Evolutionary conservation across 2,329 filamentous ascomycete genomes (phyloP).

Genomic region (Nigrograna mackinnonii): DNA sequence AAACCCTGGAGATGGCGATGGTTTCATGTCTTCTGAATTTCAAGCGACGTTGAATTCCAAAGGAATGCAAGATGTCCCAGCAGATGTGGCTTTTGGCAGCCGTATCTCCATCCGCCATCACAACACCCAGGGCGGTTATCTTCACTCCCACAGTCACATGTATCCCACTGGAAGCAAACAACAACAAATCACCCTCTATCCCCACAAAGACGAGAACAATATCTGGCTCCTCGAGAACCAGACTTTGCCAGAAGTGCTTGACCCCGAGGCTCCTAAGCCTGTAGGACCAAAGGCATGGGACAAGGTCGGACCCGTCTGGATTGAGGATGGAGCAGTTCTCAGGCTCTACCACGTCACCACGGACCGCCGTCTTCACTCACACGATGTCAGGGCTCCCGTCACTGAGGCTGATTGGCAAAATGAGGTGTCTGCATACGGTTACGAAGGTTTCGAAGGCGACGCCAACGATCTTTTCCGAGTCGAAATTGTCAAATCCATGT

Average conservation of each 20-base stretch:
- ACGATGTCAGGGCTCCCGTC: conserved; percentile 73
- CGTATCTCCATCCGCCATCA: conserved; percentile 85
- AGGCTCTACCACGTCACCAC: conserved; percentile 84
- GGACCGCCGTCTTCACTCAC: conserved; percentile 89
- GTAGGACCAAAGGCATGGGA: conserved; percentile 87
- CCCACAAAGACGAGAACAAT: conserved; percentile 99
- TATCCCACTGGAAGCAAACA: conserved; percentile 97
- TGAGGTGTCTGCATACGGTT: conserved; percentile 95
- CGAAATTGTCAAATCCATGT: conserved; percentile 91
- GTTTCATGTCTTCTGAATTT: conserved; percentile 99
- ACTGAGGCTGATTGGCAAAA: conserved; percentile 75
- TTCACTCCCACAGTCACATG: conserved; percentile 97
- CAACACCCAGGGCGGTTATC: conserved; percentile 96
- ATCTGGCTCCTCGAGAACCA: conserved; percentile 93
- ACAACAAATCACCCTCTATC: conserved; percentile 97
- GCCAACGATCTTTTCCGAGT: conserved; percentile 95
- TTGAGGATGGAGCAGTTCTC: conserved; percentile 80
- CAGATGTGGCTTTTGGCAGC: conserved; percentile 88
- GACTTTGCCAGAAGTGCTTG: conserved; percentile 80
- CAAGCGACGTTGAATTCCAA: conserved; percentile 97
- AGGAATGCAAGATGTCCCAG: conserved; percentile 92
- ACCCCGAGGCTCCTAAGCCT: conserved; percentile 68
- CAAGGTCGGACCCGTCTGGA: conserved; percentile 66
- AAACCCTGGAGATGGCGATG: conserved; percentile 96
- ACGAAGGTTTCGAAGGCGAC: conserved; percentile 94